phyloP scores from a whole-genome alignment of 192 early-diverging fungal genomes.

The Mortierella hygrophila region DNA sequence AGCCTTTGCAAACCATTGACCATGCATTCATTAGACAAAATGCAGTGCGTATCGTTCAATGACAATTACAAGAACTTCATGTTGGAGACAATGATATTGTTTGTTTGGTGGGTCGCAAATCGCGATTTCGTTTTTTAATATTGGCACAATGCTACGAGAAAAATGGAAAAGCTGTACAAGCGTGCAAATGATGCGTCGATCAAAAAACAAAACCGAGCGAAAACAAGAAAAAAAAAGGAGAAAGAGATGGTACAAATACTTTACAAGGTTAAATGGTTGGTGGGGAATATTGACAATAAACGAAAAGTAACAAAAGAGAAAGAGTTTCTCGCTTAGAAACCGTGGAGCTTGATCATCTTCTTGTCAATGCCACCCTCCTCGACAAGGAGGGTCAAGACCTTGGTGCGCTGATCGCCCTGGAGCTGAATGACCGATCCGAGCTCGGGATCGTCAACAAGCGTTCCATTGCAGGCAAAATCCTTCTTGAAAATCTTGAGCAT shows the following conservation, averaged over 20 bases:
- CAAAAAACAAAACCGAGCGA: neutral
- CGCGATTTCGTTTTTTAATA: neutral
- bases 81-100: neutral
- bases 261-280: neutral
- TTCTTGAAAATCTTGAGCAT: constrained; percentile 97
- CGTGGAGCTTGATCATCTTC: constrained; percentile 94
- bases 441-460: constrained; percentile 91
- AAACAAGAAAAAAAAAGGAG: neutral
- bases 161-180: neutral
- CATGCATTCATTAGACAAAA: neutral
- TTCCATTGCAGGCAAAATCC: constrained; percentile 97
- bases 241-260: neutral
- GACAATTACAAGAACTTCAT: neutral
- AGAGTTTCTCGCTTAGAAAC: constrained; percentile 75
- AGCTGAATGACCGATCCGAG: constrained; percentile 93
- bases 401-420: constrained; percentile 92
- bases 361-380: constrained; percentile 78
- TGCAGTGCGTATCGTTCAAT: neutral
- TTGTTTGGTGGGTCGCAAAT: neutral
- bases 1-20: too few species aligned
- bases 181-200: neutral
- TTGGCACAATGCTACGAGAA: constrained; percentile 1
- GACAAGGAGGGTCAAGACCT: constrained; percentile 84
- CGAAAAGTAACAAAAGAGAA: neutral
- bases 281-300: neutral